A percentile compares a stretch with the other conserved stretches of the same genome.
These are phyloP conservation scores for Penicillium diatomitis DNA, from an alignment of 495 filamentous ascomycete genomes.

Conservation along the genomic window DNA sequence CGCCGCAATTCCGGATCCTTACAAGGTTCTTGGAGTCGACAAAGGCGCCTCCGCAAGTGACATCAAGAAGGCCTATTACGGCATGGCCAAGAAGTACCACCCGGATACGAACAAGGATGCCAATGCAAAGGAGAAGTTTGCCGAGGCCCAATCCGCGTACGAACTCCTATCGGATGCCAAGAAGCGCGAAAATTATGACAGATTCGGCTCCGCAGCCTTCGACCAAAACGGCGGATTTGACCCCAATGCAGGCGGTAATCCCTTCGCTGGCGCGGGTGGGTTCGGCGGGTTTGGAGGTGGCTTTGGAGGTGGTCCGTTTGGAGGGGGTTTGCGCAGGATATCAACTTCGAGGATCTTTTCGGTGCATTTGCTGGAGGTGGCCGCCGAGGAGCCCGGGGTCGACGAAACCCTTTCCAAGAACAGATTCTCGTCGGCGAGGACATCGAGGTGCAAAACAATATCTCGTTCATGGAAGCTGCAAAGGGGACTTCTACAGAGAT, in stretches of 20 bases:
- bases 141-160: slow-evolving; percentile 84
- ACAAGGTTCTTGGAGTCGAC: slow-evolving; percentile 73
- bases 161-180: slow-evolving; percentile 84
- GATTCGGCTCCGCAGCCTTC: slow-evolving; percentile 81
- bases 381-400: slow-evolving; percentile 45
- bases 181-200: slow-evolving; percentile 85
- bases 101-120: slow-evolving; percentile 96
- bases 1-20: slow-evolving; percentile 69
- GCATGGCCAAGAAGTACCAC: slow-evolving; percentile 95
- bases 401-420: slow-evolving; percentile 57
- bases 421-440: slow-evolving; percentile 79
- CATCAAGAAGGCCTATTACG: slow-evolving; percentile 98
- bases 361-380: slow-evolving; percentile 69
- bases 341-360: slow-evolving; percentile 94
- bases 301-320: slow-evolving; percentile 46
- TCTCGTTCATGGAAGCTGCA: slow-evolving; percentile 94
- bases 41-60: slow-evolving; percentile 72
- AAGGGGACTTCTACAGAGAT: slow-evolving; percentile 78
- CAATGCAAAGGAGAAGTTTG: slow-evolving; percentile 84
- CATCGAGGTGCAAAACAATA: slow-evolving; percentile 85
- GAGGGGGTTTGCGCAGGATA: slow-evolving; percentile 63
- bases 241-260: slow-evolving; percentile 57
- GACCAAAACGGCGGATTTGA: slow-evolving; percentile 67
- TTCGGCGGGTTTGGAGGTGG: slow-evolving; percentile 47
- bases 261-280: slow-evolving; percentile 48